Base-by-base conservation (phyloP, 1,139 yeast genomes). In the Kodamaea anthophila region DNA sequence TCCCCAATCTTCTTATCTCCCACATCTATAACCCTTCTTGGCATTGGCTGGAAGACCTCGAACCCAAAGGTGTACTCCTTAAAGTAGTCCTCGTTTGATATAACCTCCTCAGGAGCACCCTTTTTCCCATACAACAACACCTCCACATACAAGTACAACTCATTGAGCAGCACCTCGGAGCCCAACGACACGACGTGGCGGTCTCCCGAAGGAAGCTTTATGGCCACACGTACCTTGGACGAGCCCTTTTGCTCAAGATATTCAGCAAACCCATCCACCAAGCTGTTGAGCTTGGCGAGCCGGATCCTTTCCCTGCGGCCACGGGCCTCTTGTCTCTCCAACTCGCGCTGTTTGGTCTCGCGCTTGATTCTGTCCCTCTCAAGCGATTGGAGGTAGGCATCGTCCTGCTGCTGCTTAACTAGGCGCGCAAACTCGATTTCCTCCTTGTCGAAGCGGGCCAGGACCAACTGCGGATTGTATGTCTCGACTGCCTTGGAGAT, bases 111-210 rank as follows among this genome's bases (percentile, higher is more conserved):
- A 11, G 23, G n/a, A n/a, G n/a, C 13, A n/a, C 9, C 25, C 9
- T 21, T 23, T 12, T 31, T 34, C 25, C 34, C 38, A 11, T 28
- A 14, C 22, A 65, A 38, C 31, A 58, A 58, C 11, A 66, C 58
- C 37, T 81, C 86, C 24, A 84, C 74, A 43, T 66, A 74, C 26
- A 77, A 64, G 50, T 85, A 86, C 4, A 88, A 51, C 21, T 82
- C 82, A 26, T 62, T 63, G n/a, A 80, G 49, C 0, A 75, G 56
- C 10, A 71, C 63, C 5, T 54, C 46, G 13, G 70, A 65, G 15
- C 56, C 47, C 35, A 86, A 74, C 30, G 67, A 66, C 34, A 75
- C 72, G 6, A 83, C 62, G 3, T 78, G 50, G 28, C 94, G 63
- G 28, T 66, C 65, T 1, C 96, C 96, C 23, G 70, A 40, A 2